Evolutionary conservation across 345 rosid species (phyloP), one percentile per base, ranked within the genome.

Genomic region (Eucalyptus pauciflora): DNA sequence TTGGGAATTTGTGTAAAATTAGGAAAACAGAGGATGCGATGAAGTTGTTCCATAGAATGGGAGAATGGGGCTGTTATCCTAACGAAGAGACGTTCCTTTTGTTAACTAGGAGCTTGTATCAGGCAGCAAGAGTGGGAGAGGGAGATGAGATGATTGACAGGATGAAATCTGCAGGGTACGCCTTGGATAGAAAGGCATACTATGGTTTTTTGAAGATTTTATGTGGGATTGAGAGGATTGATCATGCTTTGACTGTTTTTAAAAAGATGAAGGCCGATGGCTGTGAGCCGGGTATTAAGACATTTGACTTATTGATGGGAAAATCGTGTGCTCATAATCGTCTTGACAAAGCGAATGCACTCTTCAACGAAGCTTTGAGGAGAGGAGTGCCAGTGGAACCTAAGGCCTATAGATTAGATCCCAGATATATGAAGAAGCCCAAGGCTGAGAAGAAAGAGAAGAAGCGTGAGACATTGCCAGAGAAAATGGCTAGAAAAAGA

Each of bases 181-280:
- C 87, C 62, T 94, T 98, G 89, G 95, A 89, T 90, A 94, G 87
- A 92, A 95, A 94, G 64, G 96, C 93, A 18, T 96, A 95, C 90
- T 98, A 96, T 45, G 95, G 94, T 43, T 94, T 96, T 90, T 60
- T 98, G 91, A 96, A 94, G 92, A 94, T 96, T 87, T 89, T 98
- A 91, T 96, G 98, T 88, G 99, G 99, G 80, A 94, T 98, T 90
- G 99, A 98, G 96, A 96, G 99, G 95, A 87, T 96, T 93, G 98
- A 98, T 90, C 99, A 98, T 88, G 98, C 98, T 4, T 92, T 97
- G 97, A 92, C 86, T 87, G 95, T 98, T 89, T 98, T 96, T 87
- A 92, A 94, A 92, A 96, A 89, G 92, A 97, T 98, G 98, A 98
- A 98, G 91, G 94, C 91, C 1, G 95, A 93, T 91, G 94, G 96